Evolutionary conservation across 306 rosid genomes (phyloP).

Genomic region (Mimosa pudica): DNA sequence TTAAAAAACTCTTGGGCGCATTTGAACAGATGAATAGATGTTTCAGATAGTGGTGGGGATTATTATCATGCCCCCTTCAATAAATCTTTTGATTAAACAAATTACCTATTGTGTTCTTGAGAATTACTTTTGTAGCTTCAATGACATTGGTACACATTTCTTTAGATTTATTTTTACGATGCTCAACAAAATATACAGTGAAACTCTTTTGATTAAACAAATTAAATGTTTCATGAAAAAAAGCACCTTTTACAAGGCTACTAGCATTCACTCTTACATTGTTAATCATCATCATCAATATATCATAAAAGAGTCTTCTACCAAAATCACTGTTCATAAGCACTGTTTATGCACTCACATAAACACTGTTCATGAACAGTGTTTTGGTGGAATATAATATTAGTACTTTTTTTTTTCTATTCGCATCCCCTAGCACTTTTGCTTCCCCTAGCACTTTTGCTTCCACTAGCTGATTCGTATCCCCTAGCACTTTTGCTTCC

Average conservation of each 20-base stretch:
- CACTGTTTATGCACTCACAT: too few species aligned
- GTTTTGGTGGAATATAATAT: too few species aligned
- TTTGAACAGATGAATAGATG: neutral
- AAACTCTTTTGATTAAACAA: neutral
- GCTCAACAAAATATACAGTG: neutral
- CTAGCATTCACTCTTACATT: neutral
- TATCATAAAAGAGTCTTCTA: too few species aligned
- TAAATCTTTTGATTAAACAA: too few species aligned
- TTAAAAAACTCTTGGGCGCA: neutral
- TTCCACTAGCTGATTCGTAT: too few species aligned
- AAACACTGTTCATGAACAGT: too few species aligned
- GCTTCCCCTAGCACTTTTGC: too few species aligned
- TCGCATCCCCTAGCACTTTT: too few species aligned
- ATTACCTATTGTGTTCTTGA: neutral
- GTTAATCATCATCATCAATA: too few species aligned
- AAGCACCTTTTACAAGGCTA: neutral
- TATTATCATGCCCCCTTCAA: neutral
- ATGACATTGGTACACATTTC: neutral
- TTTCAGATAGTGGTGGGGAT: neutral
- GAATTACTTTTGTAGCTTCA: neutral
- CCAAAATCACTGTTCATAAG: too few species aligned
- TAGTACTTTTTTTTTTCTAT: too few species aligned
- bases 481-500: too few species aligned
- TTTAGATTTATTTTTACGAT: neutral
- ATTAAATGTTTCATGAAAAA: neutral